Percentiles rank a stretch among this genome's conserved stretches.
Evolutionary conservation across 2,329 filamentous ascomycete genomes (phyloP).

Genomic region (Pseudogymnoascus sp.): DNA sequence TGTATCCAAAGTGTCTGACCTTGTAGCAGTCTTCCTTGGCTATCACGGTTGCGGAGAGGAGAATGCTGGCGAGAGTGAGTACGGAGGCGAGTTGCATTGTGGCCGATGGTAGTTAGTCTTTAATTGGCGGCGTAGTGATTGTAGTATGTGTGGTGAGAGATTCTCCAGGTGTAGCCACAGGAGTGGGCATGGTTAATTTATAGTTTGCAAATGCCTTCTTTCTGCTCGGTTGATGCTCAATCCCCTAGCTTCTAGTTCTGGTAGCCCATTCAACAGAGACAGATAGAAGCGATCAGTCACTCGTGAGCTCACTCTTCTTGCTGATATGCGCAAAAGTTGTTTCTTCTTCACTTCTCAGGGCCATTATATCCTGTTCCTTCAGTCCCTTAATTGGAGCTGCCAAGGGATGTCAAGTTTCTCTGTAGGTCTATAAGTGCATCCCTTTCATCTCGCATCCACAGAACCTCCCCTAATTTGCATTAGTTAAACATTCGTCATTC

Average conservation of each 20-base stretch:
- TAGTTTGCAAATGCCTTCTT: background rate
- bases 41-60: background rate
- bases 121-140: background rate
- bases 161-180: background rate
- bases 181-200: background rate
- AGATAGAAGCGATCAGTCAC: background rate
- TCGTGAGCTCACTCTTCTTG: background rate
- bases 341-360: background rate
- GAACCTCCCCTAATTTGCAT: background rate
- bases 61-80: background rate
- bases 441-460: background rate
- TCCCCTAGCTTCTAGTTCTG: background rate
- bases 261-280: background rate
- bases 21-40: background rate
- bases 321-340: background rate
- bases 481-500: background rate
- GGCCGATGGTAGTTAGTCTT: background rate
- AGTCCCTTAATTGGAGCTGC: background rate
- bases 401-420: background rate
- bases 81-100: background rate
- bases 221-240: too few relatives aligned
- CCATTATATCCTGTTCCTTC: background rate
- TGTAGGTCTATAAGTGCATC: background rate
- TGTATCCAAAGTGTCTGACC: background rate
- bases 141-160: background rate